Evolutionary conservation across 176 grass and related monocot genomes (phyloP).

Genomic region (Triticum timopheevii): DNA sequence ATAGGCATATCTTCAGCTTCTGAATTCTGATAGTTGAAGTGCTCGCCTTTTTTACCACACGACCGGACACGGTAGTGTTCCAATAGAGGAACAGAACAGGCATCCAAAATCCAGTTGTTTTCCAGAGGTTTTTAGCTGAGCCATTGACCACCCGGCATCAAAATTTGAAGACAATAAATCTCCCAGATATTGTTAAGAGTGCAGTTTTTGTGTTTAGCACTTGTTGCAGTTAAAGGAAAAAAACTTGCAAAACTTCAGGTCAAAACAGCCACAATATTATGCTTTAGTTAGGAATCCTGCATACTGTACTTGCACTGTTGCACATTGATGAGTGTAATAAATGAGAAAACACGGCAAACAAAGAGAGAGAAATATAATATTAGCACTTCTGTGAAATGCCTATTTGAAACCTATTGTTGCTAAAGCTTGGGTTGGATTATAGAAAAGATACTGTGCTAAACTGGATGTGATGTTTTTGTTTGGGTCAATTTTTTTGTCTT

Average conservation of each 20-base stretch:
- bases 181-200: neutral
- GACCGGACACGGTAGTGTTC: neutral
- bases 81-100: neutral
- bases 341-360: neutral
- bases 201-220: conserved; percentile 1
- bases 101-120: conserved; percentile 1
- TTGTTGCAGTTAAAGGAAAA: neutral
- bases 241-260: neutral
- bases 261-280: neutral
- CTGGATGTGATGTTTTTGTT: neutral
- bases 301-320: neutral
- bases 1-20: neutral
- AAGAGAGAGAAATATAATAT: neutral
- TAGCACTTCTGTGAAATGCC: neutral
- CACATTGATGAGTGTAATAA: conserved; percentile 9
- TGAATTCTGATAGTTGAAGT: neutral
- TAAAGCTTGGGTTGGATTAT: neutral
- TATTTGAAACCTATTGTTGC: neutral
- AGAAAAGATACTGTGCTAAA: neutral
- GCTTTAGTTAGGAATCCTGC: neutral
- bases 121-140: neutral
- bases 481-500: neutral
- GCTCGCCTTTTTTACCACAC: neutral
- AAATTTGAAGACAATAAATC: neutral
- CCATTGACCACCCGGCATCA: neutral